Conservation (phyloP, 2,329 filamentous ascomycete genomes). For the Diaporthe citrichinensis region DNA sequence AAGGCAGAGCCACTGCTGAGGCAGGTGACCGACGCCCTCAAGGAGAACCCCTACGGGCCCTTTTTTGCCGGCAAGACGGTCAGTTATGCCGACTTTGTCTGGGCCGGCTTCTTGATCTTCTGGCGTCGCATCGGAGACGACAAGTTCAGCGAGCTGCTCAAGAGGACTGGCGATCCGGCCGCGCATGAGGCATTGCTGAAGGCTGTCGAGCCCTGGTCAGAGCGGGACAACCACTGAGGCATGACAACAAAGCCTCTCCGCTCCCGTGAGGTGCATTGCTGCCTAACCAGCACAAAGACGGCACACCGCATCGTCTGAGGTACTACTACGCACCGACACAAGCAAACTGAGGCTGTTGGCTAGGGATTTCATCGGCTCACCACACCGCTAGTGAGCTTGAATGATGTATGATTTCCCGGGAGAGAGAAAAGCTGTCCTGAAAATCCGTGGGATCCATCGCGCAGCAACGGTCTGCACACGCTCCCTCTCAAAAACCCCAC, state of each 20-base stretch:
- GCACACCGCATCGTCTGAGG: neutral
- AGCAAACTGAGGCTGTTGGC: neutral
- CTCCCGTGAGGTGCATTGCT: neutral
- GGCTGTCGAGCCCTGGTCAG: conserved; percentile 57
- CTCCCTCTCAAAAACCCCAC: neutral
- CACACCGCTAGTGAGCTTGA: neutral
- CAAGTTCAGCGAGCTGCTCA: conserved; percentile 53
- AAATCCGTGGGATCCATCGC: neutral
- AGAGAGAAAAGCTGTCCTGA: neutral
- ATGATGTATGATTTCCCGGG: neutral
- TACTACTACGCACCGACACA: neutral
- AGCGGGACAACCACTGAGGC: conserved; percentile 54
- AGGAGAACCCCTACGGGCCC: conserved; percentile 68
- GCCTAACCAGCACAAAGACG: neutral
- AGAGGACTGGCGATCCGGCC: conserved; percentile 53
- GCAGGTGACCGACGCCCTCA: conserved; percentile 61
- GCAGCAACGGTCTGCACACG: neutral
- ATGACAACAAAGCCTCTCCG: neutral
- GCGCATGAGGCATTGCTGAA: conserved; percentile 58
- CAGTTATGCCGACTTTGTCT: conserved; percentile 71
- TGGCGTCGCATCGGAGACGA: conserved; percentile 52
- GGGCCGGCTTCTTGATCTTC: conserved; percentile 53
- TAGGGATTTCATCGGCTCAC: too few relatives aligned
- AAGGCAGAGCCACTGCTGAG: conserved; percentile 54
- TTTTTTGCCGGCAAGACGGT: conserved; percentile 72